Conservation (phyloP, 352 stramenopile species). For the Phytophthora ohioensis region DNA sequence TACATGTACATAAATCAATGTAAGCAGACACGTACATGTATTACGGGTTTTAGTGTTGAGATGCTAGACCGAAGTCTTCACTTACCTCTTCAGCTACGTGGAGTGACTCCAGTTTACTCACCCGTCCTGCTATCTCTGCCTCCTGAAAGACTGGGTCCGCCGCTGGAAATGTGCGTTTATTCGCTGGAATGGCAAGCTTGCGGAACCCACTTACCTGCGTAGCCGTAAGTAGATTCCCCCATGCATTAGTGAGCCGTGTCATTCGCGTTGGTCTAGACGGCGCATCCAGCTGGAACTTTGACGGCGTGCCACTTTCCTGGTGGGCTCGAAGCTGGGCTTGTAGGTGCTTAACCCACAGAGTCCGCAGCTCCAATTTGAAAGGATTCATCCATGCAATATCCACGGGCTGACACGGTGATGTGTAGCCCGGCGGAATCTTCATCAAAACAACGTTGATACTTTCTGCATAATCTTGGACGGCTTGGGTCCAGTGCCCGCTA, state of each 20-base stretch:
- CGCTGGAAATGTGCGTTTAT: neutral
- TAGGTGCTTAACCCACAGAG: conserved; percentile 5
- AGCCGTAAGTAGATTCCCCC: neutral
- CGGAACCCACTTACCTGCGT: conserved; percentile 3
- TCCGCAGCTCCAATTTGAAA: conserved; percentile 8
- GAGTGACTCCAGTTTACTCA: neutral
- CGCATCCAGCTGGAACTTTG: conserved; percentile 5
- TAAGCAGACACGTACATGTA: neutral
- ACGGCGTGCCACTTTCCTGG: neutral
- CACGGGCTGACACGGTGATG: conserved; percentile 20
- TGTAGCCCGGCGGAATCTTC: conserved; percentile 17
- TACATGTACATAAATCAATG: neutral
- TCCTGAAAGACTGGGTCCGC: neutral
- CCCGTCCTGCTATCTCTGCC: neutral
- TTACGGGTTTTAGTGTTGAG: neutral
- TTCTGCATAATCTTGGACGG: neutral
- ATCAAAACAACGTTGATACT: conserved; percentile 12
- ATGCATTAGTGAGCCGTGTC: no score
- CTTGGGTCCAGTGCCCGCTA: neutral
- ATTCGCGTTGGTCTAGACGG: neutral
- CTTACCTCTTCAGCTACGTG: neutral
- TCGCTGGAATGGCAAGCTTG: neutral
- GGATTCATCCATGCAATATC: conserved; percentile 29
- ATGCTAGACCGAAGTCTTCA: neutral
- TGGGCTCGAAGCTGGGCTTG: neutral